phyloP scores from a whole-genome alignment of 768 basidiomycete genomes.

The Agrocybe praecox region DNA sequence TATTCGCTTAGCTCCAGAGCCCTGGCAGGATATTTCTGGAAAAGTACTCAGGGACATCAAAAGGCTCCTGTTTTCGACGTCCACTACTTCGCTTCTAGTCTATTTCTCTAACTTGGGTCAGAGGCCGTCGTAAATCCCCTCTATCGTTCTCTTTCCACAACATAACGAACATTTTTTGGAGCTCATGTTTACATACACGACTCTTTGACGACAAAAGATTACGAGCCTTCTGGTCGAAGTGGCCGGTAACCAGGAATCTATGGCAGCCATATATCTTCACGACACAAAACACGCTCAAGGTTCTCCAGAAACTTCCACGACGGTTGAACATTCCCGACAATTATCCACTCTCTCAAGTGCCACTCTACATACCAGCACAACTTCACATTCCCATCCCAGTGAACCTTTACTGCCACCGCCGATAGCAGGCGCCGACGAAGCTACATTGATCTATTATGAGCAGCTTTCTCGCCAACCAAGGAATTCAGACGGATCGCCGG shows the following conservation, averaged over 20 bases:
- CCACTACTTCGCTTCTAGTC: not conserved
- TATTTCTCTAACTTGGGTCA: not conserved
- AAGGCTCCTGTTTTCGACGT: not conserved
- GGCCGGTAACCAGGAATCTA: constrained; percentile 27
- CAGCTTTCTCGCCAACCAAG: constrained; percentile 33
- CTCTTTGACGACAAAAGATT: not conserved
- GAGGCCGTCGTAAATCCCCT: not conserved
- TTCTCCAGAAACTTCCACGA: constrained; percentile 22
- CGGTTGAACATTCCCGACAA: constrained; percentile 47
- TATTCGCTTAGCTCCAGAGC: not conserved
- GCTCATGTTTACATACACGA: not conserved
- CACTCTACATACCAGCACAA: constrained; percentile 38
- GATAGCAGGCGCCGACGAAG: constrained; percentile 24
- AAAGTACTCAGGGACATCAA: not conserved
- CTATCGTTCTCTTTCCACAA: not conserved
- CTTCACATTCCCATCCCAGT: constrained; percentile 41
- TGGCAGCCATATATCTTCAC: constrained; percentile 66
- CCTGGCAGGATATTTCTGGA: not conserved
- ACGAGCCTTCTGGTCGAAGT: constrained; percentile 3
- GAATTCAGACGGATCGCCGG: constrained; percentile 23
- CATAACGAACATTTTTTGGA: too few relatives aligned
- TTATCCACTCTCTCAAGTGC: constrained; percentile 38
- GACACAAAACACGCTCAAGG: constrained; percentile 50
- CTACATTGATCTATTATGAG: constrained; percentile 28
- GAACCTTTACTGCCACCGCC: constrained; percentile 43